phyloP scores from a whole-genome alignment of 2,329 filamentous ascomycete species.

The Aspergillus aculeatus region DNA sequence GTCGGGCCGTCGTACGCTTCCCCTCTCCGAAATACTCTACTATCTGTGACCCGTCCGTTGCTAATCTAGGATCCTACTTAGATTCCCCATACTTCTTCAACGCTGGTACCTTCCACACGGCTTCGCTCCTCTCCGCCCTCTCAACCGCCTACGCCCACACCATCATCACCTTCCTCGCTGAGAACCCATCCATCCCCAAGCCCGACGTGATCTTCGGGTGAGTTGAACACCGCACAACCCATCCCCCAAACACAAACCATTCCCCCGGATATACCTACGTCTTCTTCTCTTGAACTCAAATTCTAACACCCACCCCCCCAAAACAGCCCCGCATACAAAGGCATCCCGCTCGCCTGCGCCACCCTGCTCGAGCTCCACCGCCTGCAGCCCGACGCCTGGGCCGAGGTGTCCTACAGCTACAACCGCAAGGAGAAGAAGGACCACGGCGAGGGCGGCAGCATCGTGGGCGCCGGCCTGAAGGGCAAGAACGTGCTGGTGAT shows the following conservation, averaged over 20 bases:
- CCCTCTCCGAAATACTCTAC: background rate
- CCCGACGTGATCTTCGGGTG: conserved; percentile 82
- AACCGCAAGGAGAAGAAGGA: conserved; percentile 96
- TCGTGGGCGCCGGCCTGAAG: conserved; percentile 82
- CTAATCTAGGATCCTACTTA: background rate
- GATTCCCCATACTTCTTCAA: conserved; percentile 97
- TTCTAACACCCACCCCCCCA: no score
- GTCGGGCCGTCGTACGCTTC: conserved; percentile 64
- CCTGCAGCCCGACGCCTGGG: conserved; percentile 63
- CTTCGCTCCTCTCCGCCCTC: conserved; percentile 73
- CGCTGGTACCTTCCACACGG: conserved; percentile 84
- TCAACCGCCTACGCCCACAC: conserved; percentile 72
- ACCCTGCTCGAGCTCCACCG: conserved; percentile 73
- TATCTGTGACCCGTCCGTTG: background rate
- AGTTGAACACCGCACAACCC: background rate
- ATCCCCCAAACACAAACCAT: background rate
- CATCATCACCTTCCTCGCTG: conserved; percentile 38
- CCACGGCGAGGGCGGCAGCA: conserved; percentile 90
- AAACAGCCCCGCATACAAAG: conserved; percentile 80
- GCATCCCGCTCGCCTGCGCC: conserved; percentile 82
- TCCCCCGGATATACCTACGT: background rate
- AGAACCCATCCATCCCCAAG: conserved; percentile 43
- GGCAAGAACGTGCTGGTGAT: conserved; percentile 86
- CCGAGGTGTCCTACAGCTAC: conserved; percentile 76
- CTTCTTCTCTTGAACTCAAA: background rate